phyloP scores from a whole-genome alignment of 2,329 filamentous ascomycete species.

The Calonectria honghensis region DNA sequence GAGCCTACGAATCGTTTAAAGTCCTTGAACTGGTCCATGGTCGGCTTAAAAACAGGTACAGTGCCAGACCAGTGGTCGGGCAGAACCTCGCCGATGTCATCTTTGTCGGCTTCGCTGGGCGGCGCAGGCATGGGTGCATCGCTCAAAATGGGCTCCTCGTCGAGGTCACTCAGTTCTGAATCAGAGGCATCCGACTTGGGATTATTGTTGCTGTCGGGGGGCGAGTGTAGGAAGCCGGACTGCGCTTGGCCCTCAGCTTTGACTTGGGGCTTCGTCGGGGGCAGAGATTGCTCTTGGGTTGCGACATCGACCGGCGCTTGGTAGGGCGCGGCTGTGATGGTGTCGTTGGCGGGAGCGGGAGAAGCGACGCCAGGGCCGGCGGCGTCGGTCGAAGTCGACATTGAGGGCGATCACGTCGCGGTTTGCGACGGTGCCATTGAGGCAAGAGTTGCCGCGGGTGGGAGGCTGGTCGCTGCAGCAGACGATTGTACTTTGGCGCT shows the following conservation, averaged over 20 bases:
- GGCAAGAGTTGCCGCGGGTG: constrained; percentile 45
- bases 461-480: constrained; percentile 44
- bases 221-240: constrained; percentile 74
- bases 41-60: constrained; percentile 95
- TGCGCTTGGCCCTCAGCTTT: constrained; percentile 48
- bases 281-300: constrained; percentile 53
- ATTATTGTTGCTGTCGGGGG: constrained; percentile 78
- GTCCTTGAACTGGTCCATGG: constrained; percentile 94
- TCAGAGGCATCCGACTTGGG: constrained; percentile 76
- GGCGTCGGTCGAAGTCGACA: constrained; percentile 72
- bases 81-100: constrained; percentile 84
- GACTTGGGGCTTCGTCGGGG: constrained; percentile 55
- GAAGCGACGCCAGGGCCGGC: constrained; percentile 71
- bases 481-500: constrained; percentile 37
- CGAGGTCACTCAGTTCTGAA: constrained; percentile 80
- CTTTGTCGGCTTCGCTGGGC: constrained; percentile 57
- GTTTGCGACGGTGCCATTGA: constrained; percentile 61
- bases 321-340: constrained; percentile 51
- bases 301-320: constrained; percentile 59
- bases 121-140: constrained; percentile 55
- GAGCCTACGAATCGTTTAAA: constrained; percentile 89
- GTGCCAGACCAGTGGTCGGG: constrained; percentile 94
- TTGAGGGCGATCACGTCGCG: constrained; percentile 64
- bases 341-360: constrained; percentile 53
- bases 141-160: constrained; percentile 70